A percentile compares a stretch with the other conserved stretches of the same genome.
phyloP scores from a whole-genome alignment of 2,329 filamentous ascomycete genomes.

The Aschersonia sp. region DNA sequence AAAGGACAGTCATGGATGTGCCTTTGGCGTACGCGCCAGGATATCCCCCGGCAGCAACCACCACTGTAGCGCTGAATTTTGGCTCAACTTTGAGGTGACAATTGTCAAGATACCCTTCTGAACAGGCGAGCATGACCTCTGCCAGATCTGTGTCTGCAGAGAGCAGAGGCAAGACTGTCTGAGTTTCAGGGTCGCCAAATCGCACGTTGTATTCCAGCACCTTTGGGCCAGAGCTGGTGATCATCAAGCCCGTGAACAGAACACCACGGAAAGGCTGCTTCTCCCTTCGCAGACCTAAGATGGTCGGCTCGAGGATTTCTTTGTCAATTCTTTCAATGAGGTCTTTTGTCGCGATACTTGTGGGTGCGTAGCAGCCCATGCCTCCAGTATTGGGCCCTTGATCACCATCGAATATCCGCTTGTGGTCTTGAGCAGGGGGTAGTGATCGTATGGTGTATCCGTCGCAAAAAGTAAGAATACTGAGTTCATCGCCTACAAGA shows the following conservation, averaged over 20 bases:
- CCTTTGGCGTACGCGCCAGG: constrained; percentile 77
- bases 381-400: constrained; percentile 87
- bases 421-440: constrained; percentile 91
- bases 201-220: constrained; percentile 88
- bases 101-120: constrained; percentile 56
- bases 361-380: constrained; percentile 96
- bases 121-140: constrained; percentile 76
- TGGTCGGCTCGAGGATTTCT: constrained; percentile 76
- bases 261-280: constrained; percentile 59
- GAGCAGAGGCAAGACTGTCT: constrained; percentile 70
- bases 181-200: constrained; percentile 84
- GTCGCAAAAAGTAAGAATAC: constrained; percentile 82
- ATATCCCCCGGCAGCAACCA: constrained; percentile 87
- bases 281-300: constrained; percentile 77
- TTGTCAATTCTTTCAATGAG: constrained; percentile 66
- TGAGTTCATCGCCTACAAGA: constrained; percentile 80
- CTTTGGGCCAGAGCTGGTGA: constrained; percentile 66
- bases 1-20: constrained; percentile 37
- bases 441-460: constrained; percentile 72
- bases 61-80: constrained; percentile 75
- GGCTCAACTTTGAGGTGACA: constrained; percentile 52
- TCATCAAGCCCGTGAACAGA: constrained; percentile 86
- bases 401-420: constrained; percentile 84
- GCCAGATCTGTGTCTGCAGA: constrained; percentile 69
- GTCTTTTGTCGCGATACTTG: constrained; percentile 58